A percentile compares a stretch with the other conserved stretches of the same genome.
phyloP scores from a whole-genome alignment of 805 yeast genomes.

The Saturnispora halmiae region DNA sequence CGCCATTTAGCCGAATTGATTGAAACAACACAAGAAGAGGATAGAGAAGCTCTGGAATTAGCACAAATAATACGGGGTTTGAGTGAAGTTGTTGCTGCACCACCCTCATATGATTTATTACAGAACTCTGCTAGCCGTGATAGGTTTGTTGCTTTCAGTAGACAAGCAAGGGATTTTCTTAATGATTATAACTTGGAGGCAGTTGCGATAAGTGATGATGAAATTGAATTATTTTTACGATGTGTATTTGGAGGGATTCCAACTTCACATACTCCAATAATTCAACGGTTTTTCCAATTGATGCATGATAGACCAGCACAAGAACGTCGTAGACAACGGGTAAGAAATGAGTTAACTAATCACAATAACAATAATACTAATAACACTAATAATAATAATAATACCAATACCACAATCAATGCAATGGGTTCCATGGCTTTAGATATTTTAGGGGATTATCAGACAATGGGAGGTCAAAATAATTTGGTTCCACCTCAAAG shows the following conservation, averaged over 20 bases:
- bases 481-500: slow-evolving; percentile 5
- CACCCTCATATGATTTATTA: slow-evolving; percentile 9
- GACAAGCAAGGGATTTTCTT: slow-evolving; percentile 23
- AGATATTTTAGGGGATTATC: slow-evolving; percentile 1
- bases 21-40: slow-evolving; percentile 27
- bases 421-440: neutral
- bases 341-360: slow-evolving; percentile 28
- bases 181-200: slow-evolving; percentile 23
- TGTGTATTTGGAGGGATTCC: slow-evolving; percentile 26
- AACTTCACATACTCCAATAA: slow-evolving; percentile 24
- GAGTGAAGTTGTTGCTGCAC: slow-evolving; percentile 16
- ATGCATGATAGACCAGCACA: slow-evolving; percentile 16
- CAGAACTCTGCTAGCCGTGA: slow-evolving; percentile 19
- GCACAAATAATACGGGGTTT: slow-evolving; percentile 23
- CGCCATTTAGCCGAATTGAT: slow-evolving; percentile 43
- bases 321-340: slow-evolving; percentile 9
- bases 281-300: slow-evolving; percentile 27
- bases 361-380: slow-evolving; percentile 29
- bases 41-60: slow-evolving; percentile 26
- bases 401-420: slow-evolving; percentile 25
- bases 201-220: slow-evolving; percentile 19
- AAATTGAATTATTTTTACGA: slow-evolving; percentile 25
- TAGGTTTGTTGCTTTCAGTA: slow-evolving; percentile 23
- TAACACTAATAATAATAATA: slow-evolving; percentile 34
- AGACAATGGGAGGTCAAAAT: slow-evolving; percentile 7